Percentiles rank a stretch among this genome's conserved stretches.
phyloP scores from a whole-genome alignment of 2,329 filamentous ascomycete genomes.

The Ophiosphaerella narmari region DNA sequence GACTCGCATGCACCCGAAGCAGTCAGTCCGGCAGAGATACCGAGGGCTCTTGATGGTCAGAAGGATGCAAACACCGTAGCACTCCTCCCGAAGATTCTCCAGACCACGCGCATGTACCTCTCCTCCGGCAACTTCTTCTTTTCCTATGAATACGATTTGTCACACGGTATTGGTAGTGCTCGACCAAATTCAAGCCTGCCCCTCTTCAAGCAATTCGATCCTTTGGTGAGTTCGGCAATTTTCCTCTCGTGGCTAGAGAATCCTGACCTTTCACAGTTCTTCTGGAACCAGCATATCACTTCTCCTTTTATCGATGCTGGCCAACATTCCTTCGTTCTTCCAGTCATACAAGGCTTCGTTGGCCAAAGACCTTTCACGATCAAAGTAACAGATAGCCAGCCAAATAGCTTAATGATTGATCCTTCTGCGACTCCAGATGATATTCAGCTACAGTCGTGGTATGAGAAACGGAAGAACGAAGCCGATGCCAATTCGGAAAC shows the following conservation, averaged over 20 bases:
- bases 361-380: slow-evolving; percentile 82
- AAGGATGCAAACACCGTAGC: slow-evolving; percentile 40
- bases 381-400: slow-evolving; percentile 53
- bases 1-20: slow-evolving; percentile 22
- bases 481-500: slow-evolving; percentile 21
- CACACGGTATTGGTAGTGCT: slow-evolving; percentile 61
- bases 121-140: slow-evolving; percentile 87
- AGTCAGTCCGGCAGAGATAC: slow-evolving; percentile 41
- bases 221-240: slow-evolving; percentile 54
- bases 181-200: slow-evolving; percentile 57
- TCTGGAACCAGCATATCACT: slow-evolving; percentile 85
- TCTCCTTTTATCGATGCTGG: slow-evolving; percentile 75
- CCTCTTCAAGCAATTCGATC: slow-evolving; percentile 74
- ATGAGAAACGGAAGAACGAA: slow-evolving; percentile 34
- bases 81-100: slow-evolving; percentile 80
- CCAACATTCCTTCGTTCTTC: slow-evolving; percentile 72
- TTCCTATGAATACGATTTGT: slow-evolving; percentile 93
- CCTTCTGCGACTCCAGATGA: slow-evolving; percentile 40
- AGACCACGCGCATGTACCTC: slow-evolving; percentile 83
- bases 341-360: slow-evolving; percentile 91
- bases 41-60: slow-evolving; percentile 38
- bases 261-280: slow-evolving; percentile 60
- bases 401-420: slow-evolving; percentile 42
- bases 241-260: background rate
- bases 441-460: slow-evolving; percentile 40